Percentiles rank a stretch among this genome's conserved stretches.
Evolutionary conservation across 2,329 filamentous ascomycete genomes (phyloP).

Genomic region (Alternaria sp.): DNA sequence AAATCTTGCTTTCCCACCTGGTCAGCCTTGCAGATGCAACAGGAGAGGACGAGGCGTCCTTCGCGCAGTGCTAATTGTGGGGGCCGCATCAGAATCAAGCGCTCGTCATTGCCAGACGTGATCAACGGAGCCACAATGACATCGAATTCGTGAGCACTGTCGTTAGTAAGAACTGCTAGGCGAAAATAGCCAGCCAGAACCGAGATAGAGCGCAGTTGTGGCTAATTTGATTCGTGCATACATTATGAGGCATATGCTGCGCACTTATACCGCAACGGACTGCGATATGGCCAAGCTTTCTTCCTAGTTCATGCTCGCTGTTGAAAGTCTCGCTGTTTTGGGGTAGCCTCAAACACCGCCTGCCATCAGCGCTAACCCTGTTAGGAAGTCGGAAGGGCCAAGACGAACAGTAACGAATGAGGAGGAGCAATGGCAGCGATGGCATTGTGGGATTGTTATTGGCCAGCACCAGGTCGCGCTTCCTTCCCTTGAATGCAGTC

Average conservation of each 20-base stretch:
- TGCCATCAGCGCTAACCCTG: background rate
- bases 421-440: background rate
- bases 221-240: background rate
- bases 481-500: background rate
- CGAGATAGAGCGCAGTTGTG: background rate
- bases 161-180: rapidly evolving
- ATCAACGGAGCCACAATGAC: background rate
- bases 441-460: background rate
- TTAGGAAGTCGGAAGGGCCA: background rate
- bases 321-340: background rate
- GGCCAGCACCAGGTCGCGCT: background rate
- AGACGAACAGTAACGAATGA: background rate
- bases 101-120: background rate
- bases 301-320: background rate
- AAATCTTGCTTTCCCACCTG: rapidly evolving
- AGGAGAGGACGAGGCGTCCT: background rate
- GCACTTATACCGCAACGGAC: background rate
- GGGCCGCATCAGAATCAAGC: background rate
- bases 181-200: background rate
- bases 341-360: background rate
- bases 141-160: background rate
- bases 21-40: background rate
- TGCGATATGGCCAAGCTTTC: background rate
- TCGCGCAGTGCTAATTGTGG: background rate
- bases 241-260: background rate